These are phyloP conservation scores for Fusarium robinianum DNA, from an alignment of 2,329 filamentous ascomycete species.

Conservation along the genomic window DNA sequence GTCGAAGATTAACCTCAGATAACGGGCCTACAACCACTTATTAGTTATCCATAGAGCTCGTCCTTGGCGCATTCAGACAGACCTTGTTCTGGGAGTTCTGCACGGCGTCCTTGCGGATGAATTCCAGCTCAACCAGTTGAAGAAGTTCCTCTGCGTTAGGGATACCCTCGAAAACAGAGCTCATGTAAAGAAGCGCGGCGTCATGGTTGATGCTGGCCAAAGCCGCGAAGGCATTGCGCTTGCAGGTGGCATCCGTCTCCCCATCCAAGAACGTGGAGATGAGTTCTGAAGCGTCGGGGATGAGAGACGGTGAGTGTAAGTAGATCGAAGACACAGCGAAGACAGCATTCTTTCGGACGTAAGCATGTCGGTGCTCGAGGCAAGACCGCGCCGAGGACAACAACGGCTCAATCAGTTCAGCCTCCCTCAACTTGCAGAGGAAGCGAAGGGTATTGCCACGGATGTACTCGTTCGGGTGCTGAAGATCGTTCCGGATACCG, in stretches of 20 bases:
- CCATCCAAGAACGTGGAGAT: conserved; percentile 86
- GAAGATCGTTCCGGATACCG: conserved; percentile 95
- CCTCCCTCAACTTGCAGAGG: conserved; percentile 92
- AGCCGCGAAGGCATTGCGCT: conserved; percentile 95
- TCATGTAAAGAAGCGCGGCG: conserved; percentile 85
- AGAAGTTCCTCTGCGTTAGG: conserved; percentile 92
- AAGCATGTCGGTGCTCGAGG: conserved; percentile 94
- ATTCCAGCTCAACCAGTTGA: conserved; percentile 92
- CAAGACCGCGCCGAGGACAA: conserved; percentile 90
- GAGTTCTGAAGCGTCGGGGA: conserved; percentile 93
- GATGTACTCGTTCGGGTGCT: conserved; percentile 98
- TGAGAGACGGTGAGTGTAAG: conserved; percentile 86
- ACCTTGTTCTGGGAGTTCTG: conserved; percentile 95
- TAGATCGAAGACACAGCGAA: conserved; percentile 93
- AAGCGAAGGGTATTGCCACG: conserved; percentile 98
- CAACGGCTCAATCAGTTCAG: conserved; percentile 94
- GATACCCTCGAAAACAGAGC: conserved; percentile 87
- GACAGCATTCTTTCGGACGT: conserved; percentile 97
- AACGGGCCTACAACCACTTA: conserved; percentile 66
- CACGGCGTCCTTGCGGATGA: conserved; percentile 96
- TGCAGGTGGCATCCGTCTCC: conserved; percentile 94
- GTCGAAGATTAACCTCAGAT: conserved; percentile 94
- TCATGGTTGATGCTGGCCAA: conserved; percentile 91
- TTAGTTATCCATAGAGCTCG: conserved; percentile 34
- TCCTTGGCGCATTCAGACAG: conserved; percentile 29